Conservation (phyloP, 1,284 basidiomycete species). For the Malassezia pachydermatis region DNA sequence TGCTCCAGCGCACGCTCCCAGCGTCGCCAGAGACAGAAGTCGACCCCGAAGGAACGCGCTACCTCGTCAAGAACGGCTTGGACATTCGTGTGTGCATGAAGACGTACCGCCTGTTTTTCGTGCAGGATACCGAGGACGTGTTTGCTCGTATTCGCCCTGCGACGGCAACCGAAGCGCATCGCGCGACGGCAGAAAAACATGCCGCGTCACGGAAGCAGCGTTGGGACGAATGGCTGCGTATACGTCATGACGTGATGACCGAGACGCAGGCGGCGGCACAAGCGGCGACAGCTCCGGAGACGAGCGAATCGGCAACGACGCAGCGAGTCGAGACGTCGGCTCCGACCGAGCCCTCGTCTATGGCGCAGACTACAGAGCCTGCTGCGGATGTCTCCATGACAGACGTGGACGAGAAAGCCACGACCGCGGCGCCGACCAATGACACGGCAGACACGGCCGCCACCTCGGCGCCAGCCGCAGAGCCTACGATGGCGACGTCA, state of each 20-base stretch:
- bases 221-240: conserved; percentile 32
- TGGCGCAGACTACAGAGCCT: not conserved
- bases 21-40: conserved; percentile 7
- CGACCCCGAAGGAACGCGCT: conserved; percentile 20
- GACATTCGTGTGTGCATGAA: conserved; percentile 48
- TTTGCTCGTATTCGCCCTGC: conserved; percentile 34
- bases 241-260: conserved; percentile 27
- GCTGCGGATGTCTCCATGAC: not conserved
- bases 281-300: not conserved
- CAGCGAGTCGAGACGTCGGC: not conserved
- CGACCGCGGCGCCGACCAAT: too few species aligned
- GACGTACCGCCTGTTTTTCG: conserved; percentile 51
- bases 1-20: conserved; percentile 33
- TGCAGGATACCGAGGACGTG: conserved; percentile 48
- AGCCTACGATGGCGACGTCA: too few species aligned
- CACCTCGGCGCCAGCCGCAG: not conserved
- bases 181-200: conserved; percentile 10
- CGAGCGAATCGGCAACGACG: not conserved
- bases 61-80: conserved; percentile 55
- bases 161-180: conserved; percentile 20
- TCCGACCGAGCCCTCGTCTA: not conserved
- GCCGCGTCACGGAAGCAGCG: conserved; percentile 18
- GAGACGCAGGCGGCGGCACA: not conserved
- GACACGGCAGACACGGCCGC: too few species aligned
- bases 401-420: too few species aligned